Base-by-base conservation (phyloP, 306 rosid species). In the Cucurbita argyrosperma region DNA sequence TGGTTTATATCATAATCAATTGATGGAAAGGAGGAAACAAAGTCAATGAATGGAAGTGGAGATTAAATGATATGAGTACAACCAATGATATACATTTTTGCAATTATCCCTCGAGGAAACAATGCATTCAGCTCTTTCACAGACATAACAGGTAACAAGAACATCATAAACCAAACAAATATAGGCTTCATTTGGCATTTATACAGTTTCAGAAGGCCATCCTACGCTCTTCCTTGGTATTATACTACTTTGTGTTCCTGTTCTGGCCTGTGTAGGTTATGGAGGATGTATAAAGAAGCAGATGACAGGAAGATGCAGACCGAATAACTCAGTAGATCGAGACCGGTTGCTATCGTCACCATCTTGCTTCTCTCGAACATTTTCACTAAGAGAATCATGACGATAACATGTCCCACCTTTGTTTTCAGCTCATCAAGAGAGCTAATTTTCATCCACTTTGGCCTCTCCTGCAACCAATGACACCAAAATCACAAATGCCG, bases 311-410 rank as follows among this genome's bases (percentile, higher is more conserved):
- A 94, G 75, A 94, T 94, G 77, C 98, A 94, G 11, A 94, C 74
- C 18, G 98, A 86, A 67, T 94, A 94, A 58, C 96, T 85, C 3
- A 90, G 88, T 49, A 94, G 87, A 85, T 94, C 98, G 66, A 83
- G 1, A 52, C 96, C 98, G 5, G 96, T 90, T 53, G 92, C 78
- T 50, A 93, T 93, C 38, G 80, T 58, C 56, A 93, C 98, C 98
- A 93, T 89, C 84, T 89, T 90, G 89, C 97, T 93, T 81, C 98
- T 85, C 90, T 94, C 98, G 77, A 93, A 93, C 98, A 93, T 93
- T 84, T 90, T 94, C 10, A 90, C 97, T 12, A 94, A 85, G 76
- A 94, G 95, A 88, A 94, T 94, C 98, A 94, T 90, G 18, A 94
- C 98, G 72, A 90, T 90, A 12, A 94, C 97, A 51, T 94, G 98